Conservation (phyloP, 257 asterid genomes). For the Solanum pinnatisectum region DNA sequence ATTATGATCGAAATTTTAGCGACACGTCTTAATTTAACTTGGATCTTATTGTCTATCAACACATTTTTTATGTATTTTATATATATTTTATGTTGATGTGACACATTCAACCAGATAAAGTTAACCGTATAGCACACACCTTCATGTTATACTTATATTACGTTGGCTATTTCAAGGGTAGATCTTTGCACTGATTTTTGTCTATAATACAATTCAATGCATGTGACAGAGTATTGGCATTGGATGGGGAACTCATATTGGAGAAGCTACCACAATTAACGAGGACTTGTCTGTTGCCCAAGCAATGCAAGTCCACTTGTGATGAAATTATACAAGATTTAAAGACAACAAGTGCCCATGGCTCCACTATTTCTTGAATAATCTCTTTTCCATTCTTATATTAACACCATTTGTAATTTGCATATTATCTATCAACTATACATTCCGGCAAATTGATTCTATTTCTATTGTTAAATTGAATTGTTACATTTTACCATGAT, state of each 20-base stretch:
- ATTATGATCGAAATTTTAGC: no score
- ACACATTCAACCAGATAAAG: neutral
- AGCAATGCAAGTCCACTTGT: neutral
- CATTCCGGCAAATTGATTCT: neutral
- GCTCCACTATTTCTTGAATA: neutral
- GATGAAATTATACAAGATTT: neutral
- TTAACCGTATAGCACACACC: no score
- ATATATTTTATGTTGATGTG: no score
- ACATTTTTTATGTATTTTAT: no score
- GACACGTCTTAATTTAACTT: no score
- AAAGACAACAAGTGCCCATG: neutral
- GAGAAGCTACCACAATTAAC: neutral
- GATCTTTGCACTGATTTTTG: neutral
- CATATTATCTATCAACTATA: neutral
- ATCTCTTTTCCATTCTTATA: neutral
- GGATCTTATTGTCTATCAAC: no score
- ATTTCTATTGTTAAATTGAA: neutral
- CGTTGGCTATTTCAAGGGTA: neutral
- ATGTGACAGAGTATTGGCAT: neutral
- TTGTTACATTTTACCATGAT: neutral
- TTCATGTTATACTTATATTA: neutral
- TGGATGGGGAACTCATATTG: neutral
- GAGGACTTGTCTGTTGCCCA: neutral
- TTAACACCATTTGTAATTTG: neutral
- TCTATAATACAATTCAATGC: neutral